Conservation (phyloP, 495 filamentous ascomycete genomes). For the Acidomyces sp. region DNA sequence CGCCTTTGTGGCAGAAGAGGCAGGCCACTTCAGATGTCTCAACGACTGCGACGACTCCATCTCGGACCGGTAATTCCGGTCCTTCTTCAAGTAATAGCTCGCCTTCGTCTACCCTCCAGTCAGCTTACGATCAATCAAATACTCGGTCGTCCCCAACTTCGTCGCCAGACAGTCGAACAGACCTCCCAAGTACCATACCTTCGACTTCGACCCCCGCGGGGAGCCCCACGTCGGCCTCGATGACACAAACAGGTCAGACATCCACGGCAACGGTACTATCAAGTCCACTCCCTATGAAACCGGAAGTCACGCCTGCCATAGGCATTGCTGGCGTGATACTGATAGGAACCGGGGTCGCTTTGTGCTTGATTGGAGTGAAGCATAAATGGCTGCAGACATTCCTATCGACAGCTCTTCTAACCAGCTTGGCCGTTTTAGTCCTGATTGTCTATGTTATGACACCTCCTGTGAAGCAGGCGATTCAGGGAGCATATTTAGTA, state of each 20-base stretch:
- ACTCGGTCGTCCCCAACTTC: neutral
- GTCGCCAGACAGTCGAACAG: neutral
- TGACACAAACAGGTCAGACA: neutral
- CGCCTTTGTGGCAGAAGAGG: neutral
- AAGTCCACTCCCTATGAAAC: constrained; percentile 52
- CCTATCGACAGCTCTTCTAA: constrained; percentile 62
- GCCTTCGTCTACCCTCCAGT: neutral
- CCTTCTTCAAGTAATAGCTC: neutral
- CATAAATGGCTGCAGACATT: constrained; percentile 71
- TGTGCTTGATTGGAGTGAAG: constrained; percentile 71
- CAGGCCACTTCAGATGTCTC: neutral
- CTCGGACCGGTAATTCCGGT: neutral
- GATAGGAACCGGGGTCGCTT: constrained; percentile 51
- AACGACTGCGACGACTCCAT: neutral
- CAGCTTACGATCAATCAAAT: neutral
- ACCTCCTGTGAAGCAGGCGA: constrained; percentile 56
- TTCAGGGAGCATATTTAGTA: constrained; percentile 83
- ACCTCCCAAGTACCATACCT: neutral
- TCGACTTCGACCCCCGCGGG: neutral
- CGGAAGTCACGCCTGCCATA: constrained; percentile 64
- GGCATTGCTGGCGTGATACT: constrained; percentile 68
- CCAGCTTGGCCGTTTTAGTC: constrained; percentile 59
- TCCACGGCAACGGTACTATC: neutral
- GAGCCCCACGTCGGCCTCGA: neutral
- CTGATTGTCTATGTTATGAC: constrained; percentile 85